Conservation (phyloP, 108 stramenopile species). For the Skeletonema marinoi region DNA sequence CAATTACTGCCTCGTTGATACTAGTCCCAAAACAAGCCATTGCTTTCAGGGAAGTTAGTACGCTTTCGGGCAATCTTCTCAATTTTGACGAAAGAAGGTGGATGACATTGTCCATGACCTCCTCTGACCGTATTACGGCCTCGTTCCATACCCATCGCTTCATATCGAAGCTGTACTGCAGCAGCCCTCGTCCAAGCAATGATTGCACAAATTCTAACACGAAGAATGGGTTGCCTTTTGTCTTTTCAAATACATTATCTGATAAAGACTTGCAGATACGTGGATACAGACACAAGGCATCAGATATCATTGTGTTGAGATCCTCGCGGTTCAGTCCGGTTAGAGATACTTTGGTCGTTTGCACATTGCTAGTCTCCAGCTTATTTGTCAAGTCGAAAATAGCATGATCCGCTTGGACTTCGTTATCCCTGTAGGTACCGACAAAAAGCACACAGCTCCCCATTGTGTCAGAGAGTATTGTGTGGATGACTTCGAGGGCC, state of each 20-base stretch:
- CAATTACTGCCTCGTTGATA: conserved; percentile 10
- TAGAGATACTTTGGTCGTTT: conserved; percentile 16
- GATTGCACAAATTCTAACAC: conserved; percentile 26
- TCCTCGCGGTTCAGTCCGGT: conserved; percentile 17
- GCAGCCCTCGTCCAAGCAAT: conserved; percentile 11
- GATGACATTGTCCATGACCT: conserved; percentile 45
- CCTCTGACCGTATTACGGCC: conserved; percentile 7
- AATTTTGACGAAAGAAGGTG: conserved; percentile 43
- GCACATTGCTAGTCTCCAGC: conserved; percentile 11
- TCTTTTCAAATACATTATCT: conserved; percentile 21
- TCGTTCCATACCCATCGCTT: conserved; percentile 38
- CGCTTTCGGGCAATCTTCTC: conserved; percentile 14
- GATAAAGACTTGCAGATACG: conserved; percentile 27
- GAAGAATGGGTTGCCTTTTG: conserved; percentile 39
- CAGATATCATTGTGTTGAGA: conserved; percentile 42
- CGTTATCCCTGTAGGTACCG: conserved; percentile 34
- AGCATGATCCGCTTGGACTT: conserved; percentile 16
- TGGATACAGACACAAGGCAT: conserved; percentile 33
- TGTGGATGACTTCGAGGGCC: conserved; percentile 20
- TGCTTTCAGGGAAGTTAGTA: conserved; percentile 18
- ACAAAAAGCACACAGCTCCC: conserved; percentile 41
- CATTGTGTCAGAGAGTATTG: conserved; percentile 23
- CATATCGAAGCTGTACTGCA: conserved; percentile 14
- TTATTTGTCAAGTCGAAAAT: conserved; percentile 13
- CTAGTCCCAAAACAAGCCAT: conserved; percentile 43